Evolutionary conservation across 352 stramenopile genomes (phyloP), one percentile per base, ranked within the genome.

Genomic region (Pythium phragmiticola): DNA sequence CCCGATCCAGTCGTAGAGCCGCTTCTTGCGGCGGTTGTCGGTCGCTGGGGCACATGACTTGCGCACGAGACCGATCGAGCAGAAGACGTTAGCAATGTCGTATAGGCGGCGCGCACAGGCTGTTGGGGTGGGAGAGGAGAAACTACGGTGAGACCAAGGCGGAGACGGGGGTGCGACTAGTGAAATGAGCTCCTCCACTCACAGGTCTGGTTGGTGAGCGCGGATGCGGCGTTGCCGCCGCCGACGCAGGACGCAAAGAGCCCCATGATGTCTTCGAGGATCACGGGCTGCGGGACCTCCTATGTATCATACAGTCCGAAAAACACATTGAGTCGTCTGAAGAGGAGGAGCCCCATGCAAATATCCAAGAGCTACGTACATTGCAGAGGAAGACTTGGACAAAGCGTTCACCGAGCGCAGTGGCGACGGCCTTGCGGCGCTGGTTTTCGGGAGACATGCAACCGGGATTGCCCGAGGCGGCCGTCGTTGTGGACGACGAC

Each of bases 31-130:
- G 59, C 64, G 61, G 55, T 69, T 64, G 53, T 69, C 66, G 36
- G 60, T 76, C 21, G 63, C 56, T 11, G 59, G 49, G 7, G 62
- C 59, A 41, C 62, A 69, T 0, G 60, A 67, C 47, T 75, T 78
- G 13, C 69, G 52, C 34, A 78, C 59, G 55, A 78, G 64, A 2
- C 69, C 64, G 56, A 78, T 65, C 42, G 68, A 71, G 61, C 71
- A 75, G 39, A 78, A 73, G 13, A 78, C 71, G 54, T 78, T 78
- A 52, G 71, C 71, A 43, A 78, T 78, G 56, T 78, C 71, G 55
- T 78, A 78, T 0, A 78, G 63, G 17, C 71, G 63, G 19, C 71
- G 68, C 2, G 71, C 66, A n/a, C 67, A 74, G 16, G 71, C 71
- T 78, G 37, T 17, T n/a, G 9, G 16, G 17, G n/a, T 5, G 48